Conservation (phyloP, 2,329 filamentous ascomycete species). For the Cordyceps sp. region DNA sequence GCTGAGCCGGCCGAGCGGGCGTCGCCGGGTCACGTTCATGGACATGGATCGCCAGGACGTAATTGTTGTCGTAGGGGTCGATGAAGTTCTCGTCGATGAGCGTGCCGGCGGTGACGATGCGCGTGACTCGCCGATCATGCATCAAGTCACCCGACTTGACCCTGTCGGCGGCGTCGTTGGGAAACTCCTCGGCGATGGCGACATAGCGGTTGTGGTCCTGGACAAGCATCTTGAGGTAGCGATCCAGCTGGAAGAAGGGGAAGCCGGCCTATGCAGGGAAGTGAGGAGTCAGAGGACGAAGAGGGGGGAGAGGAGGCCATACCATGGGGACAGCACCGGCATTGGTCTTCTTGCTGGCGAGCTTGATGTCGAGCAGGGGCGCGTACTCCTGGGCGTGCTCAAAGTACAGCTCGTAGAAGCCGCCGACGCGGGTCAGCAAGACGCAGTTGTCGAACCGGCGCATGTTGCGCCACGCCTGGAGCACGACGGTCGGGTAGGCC, state of each 20-base stretch:
- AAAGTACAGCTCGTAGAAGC: slow-evolving; percentile 97
- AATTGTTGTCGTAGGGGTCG: slow-evolving; percentile 87
- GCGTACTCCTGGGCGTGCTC: slow-evolving; percentile 85
- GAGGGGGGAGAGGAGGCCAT: slow-evolving; percentile 9
- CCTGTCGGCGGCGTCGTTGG: slow-evolving; percentile 52
- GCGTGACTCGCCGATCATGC: slow-evolving; percentile 71
- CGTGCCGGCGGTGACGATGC: slow-evolving; percentile 86
- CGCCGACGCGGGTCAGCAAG: slow-evolving; percentile 76
- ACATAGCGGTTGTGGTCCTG: slow-evolving; percentile 84
- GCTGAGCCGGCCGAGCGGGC: background rate
- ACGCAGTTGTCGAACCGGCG: slow-evolving; percentile 81
- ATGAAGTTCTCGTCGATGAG: slow-evolving; percentile 97
- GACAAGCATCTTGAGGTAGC: slow-evolving; percentile 83
- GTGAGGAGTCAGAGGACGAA: background rate
- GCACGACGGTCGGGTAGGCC: slow-evolving; percentile 70
- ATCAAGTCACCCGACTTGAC: slow-evolving; percentile 61
- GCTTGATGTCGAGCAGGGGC: slow-evolving; percentile 73
- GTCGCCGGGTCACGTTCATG: slow-evolving; percentile 1
- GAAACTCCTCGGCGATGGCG: slow-evolving; percentile 85
- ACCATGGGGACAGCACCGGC: slow-evolving; percentile 77
- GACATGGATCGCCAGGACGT: slow-evolving; percentile 65
- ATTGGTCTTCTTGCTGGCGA: slow-evolving; percentile 64
- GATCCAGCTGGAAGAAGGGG: slow-evolving; percentile 80
- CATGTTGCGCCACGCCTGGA: slow-evolving; percentile 82
- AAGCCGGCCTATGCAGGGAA: slow-evolving; percentile 57